Conservation (phyloP, 495 filamentous ascomycete genomes). For the Podospora pseudocomata region DNA sequence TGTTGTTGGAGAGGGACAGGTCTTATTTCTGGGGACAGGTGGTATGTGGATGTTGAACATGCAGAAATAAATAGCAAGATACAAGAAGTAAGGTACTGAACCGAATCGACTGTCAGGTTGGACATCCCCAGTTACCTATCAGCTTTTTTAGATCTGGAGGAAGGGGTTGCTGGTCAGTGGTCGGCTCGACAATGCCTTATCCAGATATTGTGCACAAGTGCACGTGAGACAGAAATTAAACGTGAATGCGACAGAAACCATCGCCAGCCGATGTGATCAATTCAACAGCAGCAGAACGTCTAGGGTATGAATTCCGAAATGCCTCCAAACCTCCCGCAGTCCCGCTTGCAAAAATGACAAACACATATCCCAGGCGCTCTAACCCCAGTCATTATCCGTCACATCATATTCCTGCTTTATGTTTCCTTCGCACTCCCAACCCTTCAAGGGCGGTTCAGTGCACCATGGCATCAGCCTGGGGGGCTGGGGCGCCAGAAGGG, state of each 20-base stretch:
- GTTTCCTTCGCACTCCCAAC: neutral
- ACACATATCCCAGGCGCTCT: constrained; percentile 8
- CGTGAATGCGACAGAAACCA: neutral
- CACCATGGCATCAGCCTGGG: constrained; percentile 18
- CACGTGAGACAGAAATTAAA: neutral
- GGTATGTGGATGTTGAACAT: too few relatives aligned
- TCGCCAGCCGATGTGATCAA: constrained; percentile 8
- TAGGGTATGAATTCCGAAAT: constrained; percentile 24
- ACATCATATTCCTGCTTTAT: neutral
- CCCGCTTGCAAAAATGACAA: constrained; percentile 15
- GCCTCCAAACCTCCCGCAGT: constrained; percentile 4
- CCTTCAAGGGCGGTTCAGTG: constrained; percentile 2
- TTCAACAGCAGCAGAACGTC: constrained; percentile 12
- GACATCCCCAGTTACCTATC: too few relatives aligned
- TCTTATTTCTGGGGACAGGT: too few relatives aligned
- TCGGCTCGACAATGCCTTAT: too few relatives aligned
- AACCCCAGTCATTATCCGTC: constrained; percentile 2
- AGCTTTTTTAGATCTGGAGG: too few relatives aligned
- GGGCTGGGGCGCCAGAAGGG: neutral
- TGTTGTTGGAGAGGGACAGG: too few relatives aligned
- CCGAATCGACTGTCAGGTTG: too few relatives aligned
- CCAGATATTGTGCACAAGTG: neutral
- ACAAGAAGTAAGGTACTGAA: too few relatives aligned
- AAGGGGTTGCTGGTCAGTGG: too few relatives aligned
- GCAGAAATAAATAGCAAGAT: too few relatives aligned